These are phyloP conservation scores for Pseudevernia furfuracea DNA, from an alignment of 495 filamentous ascomycete species.

Conservation along the genomic window DNA sequence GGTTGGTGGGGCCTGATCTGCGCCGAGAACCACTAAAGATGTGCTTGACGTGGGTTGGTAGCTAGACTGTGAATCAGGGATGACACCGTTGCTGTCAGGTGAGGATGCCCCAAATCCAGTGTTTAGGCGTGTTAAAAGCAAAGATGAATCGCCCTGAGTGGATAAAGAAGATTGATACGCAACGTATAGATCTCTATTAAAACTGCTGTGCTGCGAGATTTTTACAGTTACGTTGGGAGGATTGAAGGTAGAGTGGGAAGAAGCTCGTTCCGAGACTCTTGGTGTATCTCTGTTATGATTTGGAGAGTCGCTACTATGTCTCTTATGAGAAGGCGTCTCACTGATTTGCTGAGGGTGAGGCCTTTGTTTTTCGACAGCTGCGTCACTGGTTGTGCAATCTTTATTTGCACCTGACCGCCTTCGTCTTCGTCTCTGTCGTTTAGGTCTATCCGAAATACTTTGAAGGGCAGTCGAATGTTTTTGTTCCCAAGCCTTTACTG, in stretches of 20 bases:
- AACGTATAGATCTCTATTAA: constrained; percentile 22
- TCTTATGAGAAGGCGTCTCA: constrained; percentile 3
- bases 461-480: constrained; percentile 14
- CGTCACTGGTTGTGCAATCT: constrained; percentile 6
- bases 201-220: constrained; percentile 24
- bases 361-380: constrained; percentile 1
- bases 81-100: constrained; percentile 6
- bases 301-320: not conserved
- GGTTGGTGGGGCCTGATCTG: not conserved
- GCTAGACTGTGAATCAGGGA: constrained; percentile 27
- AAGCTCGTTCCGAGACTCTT: not conserved
- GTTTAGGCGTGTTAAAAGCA: not conserved
- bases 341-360: constrained; percentile 1
- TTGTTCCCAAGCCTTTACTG: constrained; percentile 33
- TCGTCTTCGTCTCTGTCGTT: constrained; percentile 12
- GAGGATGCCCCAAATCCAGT: constrained; percentile 15
- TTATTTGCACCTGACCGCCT: not conserved
- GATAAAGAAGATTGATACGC: constrained; percentile 25
- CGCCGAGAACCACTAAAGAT: not conserved
- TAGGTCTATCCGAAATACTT: constrained; percentile 1
- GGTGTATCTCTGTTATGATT: not conserved
- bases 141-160: constrained; percentile 7
- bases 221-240: constrained; percentile 15
- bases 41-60: constrained; percentile 15
- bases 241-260: not conserved